Base-by-base conservation (phyloP, 2,329 filamentous ascomycete genomes). In the Coniosporium tulheliwenetii region DNA sequence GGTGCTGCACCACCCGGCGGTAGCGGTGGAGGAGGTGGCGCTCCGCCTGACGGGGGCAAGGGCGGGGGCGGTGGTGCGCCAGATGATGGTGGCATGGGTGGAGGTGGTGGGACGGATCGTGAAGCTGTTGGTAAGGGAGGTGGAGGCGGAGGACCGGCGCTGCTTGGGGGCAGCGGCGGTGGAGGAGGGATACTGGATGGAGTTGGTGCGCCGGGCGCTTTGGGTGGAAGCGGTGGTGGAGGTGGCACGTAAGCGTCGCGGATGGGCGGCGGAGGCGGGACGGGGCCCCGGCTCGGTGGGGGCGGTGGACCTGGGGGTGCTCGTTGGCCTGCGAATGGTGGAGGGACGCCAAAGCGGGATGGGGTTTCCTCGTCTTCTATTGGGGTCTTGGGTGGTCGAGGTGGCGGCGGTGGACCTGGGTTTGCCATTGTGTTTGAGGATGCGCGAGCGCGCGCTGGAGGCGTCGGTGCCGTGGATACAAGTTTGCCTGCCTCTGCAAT, bases 401-500 rank as follows among this genome's bases (percentile, higher is more conserved):
- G 62, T 19, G 63, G 63, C 26, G 59, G 58, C 10, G 56, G 56
- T 26, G 49, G 81, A 72, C 52, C 55, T n/a, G 44, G 45, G 41
- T 52, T 52, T 14, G 51, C 44, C 29, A 47, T 48, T 39, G 48
- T 52, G 40, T 48, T 47, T 40, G 54, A 58, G 8, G 48, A 38
- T 30, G 55, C 53, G 39, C 56, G 47, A 7, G 76, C 77, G 59
- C 85, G 84, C 10, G 76, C 15, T 16, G 61, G 62, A 30, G 59
- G 52, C 10, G 65, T 55, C 14, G 66, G 67, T 16, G 58, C 60
- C 42, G 67, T 64, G 45, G 79, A 70, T 3, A 81, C 85, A 55
- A 77, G 91, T 60, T 85, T 93, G 32, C 91, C 91, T 43, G 91
- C 91, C 58, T 94, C 87, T 41, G 85, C 77, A 44, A 96, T 63